These are phyloP conservation scores for Debaryomyces udenii DNA, from an alignment of 1,139 yeast species.

Conservation along the genomic window DNA sequence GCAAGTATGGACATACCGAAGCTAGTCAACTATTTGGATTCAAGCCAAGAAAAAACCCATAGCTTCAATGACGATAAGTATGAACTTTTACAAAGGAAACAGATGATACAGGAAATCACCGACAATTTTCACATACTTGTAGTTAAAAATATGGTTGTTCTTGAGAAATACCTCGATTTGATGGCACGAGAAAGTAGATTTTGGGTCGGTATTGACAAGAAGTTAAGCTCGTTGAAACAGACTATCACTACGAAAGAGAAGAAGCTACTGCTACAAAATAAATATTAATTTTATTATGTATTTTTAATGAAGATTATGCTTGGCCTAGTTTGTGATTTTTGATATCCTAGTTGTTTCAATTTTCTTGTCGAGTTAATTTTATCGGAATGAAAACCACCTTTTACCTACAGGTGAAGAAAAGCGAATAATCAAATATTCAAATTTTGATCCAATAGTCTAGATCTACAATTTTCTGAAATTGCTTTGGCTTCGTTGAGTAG, in stretches of 20 bases:
- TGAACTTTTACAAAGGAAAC: constrained; percentile 14
- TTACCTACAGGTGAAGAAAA: no score
- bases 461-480: no score
- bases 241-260: constrained; percentile 14
- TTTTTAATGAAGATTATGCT: no score
- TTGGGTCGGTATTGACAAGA: constrained; percentile 27
- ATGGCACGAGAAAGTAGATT: constrained; percentile 28
- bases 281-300: no score
- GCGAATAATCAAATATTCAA: no score
- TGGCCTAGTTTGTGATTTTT: no score
- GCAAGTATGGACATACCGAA: constrained; percentile 22
- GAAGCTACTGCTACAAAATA: constrained; percentile 5
- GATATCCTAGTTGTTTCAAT: no score
- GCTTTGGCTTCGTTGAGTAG: no score
- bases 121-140: constrained; percentile 25
- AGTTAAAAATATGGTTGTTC: constrained; percentile 32
- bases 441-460: no score
- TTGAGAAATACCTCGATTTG: constrained; percentile 29
- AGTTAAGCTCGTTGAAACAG: constrained; percentile 16
- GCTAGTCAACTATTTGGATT: constrained; percentile 24
- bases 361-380: no score
- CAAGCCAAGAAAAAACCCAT: constrained; percentile 22
- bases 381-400: no score
- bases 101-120: constrained; percentile 20
- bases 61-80: constrained; percentile 18